A percentile compares a stretch with the other conserved stretches of the same genome.
These are phyloP conservation scores for Chenopodium berlandieri DNA, from an alignment of 148 eudicot genomes.

Conservation along the genomic window DNA sequence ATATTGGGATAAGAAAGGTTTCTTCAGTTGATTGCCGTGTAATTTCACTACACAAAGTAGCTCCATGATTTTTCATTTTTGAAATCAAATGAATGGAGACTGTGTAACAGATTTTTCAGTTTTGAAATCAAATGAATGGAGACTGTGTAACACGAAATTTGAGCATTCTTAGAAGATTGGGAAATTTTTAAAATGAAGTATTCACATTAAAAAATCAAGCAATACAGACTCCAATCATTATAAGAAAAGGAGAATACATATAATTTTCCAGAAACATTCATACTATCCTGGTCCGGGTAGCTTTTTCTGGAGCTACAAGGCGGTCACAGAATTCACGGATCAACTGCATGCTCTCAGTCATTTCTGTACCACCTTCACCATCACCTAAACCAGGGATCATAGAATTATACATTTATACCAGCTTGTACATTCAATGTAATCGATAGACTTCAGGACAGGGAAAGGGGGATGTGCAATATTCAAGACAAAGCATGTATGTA, in stretches of 20 bases:
- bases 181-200: not conserved
- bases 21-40: not conserved
- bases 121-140: not conserved
- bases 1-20: not conserved
- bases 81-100: not conserved
- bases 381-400: slow-evolving; percentile 52
- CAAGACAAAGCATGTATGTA: not conserved
- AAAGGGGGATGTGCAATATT: not conserved
- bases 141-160: not conserved
- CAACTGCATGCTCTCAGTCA: slow-evolving; percentile 93
- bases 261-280: slow-evolving; percentile 32
- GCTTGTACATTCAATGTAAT: not conserved
- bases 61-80: not conserved
- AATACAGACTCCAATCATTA: not conserved
- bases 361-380: slow-evolving; percentile 94
- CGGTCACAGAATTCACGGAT: slow-evolving; percentile 94
- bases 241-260: slow-evolving; percentile 26
- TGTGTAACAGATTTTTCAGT: not conserved
- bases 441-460: not conserved
- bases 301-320: slow-evolving; percentile 68
- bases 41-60: not conserved
- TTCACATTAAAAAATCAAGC: slow-evolving; percentile 11
- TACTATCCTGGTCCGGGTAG: slow-evolving; percentile 86
- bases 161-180: not conserved
- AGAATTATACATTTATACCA: not conserved